Conservation (phyloP, 331 rosid species). For the Pyrus hybrid region DNA sequence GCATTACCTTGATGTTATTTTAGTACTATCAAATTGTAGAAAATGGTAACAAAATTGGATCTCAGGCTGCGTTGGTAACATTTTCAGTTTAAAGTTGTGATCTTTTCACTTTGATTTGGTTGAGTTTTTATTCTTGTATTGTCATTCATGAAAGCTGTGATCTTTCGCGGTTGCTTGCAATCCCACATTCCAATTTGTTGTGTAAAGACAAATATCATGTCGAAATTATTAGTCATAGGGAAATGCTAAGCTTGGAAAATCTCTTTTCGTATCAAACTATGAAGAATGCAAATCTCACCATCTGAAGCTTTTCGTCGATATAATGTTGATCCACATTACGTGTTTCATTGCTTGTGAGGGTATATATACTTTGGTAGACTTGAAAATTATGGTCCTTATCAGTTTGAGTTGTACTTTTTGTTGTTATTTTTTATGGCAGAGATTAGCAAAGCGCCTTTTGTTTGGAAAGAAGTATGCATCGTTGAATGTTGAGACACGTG, state of each 20-base stretch:
- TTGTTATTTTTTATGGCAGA: conserved; percentile 26
- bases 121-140: not conserved
- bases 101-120: not conserved
- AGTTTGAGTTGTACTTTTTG: not conserved
- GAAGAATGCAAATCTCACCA: not conserved
- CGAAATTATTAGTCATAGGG: not conserved
- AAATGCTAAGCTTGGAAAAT: not conserved
- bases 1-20: not conserved
- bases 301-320: not conserved
- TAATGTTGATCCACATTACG: not conserved
- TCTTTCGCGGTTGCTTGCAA: not conserved
- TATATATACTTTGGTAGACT: not conserved
- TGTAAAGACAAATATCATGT: not conserved
- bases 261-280: not conserved
- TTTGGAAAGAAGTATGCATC: conserved; percentile 48
- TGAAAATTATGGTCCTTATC: not conserved
- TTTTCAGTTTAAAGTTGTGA: not conserved
- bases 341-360: not conserved
- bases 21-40: not conserved
- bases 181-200: not conserved
- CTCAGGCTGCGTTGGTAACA: not conserved
- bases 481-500: conserved; percentile 33
- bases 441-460: conserved; percentile 52
- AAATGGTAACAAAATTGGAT: not conserved
- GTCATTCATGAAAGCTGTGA: not conserved